phyloP scores from a whole-genome alignment of 352 stramenopile genomes.

The Phytophthora pini region DNA sequence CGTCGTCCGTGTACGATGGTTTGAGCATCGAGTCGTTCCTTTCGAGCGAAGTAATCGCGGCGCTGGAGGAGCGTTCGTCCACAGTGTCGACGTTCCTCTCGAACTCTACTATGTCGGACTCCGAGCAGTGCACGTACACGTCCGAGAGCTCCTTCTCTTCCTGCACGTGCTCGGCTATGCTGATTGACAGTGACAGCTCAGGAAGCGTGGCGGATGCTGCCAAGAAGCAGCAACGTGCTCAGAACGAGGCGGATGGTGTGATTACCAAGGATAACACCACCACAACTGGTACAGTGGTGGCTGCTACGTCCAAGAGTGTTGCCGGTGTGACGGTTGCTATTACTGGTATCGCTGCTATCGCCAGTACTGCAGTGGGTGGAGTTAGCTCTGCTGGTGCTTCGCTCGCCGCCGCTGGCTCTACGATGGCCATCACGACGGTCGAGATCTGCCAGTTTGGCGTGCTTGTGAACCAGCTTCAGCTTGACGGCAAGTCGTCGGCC shows the following conservation, averaged over 20 bases:
- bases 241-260: constrained; percentile 50
- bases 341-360: constrained; percentile 74
- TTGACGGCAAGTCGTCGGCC: constrained; percentile 75
- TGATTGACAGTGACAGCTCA: constrained; percentile 46
- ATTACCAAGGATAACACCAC: constrained; percentile 76
- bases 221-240: constrained; percentile 68
- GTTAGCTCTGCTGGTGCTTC: constrained; percentile 51
- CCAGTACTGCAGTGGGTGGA: constrained; percentile 59
- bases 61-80: constrained; percentile 45
- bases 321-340: constrained; percentile 74
- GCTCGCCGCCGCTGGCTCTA: constrained; percentile 59
- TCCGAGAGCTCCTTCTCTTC: constrained; percentile 71
- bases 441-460: constrained; percentile 86
- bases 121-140: constrained; percentile 66
- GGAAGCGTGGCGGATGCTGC: constrained; percentile 50
- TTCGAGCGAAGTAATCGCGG: constrained; percentile 49
- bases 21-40: constrained; percentile 67
- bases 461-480: constrained; percentile 77
- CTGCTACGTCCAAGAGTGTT: constrained; percentile 71
- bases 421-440: constrained; percentile 74
- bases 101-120: constrained; percentile 67
- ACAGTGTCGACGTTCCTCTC: constrained; percentile 53
- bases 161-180: constrained; percentile 69
- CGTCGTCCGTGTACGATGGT: constrained; percentile 68
- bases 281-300: constrained; percentile 61